phyloP scores from a whole-genome alignment of 176 grass and related monocot genomes.

The Echinochloa phyllopogon region DNA sequence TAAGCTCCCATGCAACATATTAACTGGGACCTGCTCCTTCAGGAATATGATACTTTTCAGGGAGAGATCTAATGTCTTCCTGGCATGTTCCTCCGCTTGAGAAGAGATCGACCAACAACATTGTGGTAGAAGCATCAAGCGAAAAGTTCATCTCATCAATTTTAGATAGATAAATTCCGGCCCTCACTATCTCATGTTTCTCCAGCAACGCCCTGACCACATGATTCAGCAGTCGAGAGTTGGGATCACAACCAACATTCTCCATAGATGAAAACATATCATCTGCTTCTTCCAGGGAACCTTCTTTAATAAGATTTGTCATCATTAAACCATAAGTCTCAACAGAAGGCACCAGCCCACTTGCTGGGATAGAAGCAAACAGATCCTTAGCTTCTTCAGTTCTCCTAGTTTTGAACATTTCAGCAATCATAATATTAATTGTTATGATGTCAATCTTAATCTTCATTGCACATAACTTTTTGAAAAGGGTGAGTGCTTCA shows the following conservation, averaged over 20 bases:
- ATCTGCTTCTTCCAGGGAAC: neutral
- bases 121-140: neutral
- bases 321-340: neutral
- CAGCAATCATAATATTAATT: no score
- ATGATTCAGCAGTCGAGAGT: slow-evolving; percentile 4
- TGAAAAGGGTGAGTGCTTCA: no score
- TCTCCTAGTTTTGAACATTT: no score
- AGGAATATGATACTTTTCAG: neutral
- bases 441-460: no score
- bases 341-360: no score
- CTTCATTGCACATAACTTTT: no score
- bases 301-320: slow-evolving; percentile 17
- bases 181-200: neutral
- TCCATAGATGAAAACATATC: no score
- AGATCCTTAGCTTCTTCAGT: no score
- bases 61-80: neutral
- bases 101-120: neutral
- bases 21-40: neutral
- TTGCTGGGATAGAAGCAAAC: no score
- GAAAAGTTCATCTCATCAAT: neutral
- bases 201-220: neutral
- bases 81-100: neutral
- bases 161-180: neutral
- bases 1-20: no score
- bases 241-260: neutral